A percentile compares a stretch with the other conserved stretches of the same genome.
Evolutionary conservation across 73 alveolate species (phyloP).

Genomic region (Tetrahymena thermophila): DNA sequence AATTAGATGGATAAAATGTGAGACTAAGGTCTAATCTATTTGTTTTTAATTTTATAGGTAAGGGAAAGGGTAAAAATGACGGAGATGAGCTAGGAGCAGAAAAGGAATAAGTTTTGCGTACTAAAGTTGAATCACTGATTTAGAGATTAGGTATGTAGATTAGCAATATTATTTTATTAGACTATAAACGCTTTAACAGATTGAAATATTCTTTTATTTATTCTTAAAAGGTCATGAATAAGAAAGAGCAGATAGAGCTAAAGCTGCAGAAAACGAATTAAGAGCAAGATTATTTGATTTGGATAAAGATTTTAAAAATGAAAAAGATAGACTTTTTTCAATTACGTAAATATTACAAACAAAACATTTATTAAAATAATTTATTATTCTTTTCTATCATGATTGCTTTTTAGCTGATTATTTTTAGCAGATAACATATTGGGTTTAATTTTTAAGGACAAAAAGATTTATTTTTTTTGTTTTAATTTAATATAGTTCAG

Average conservation of each 20-base stretch:
- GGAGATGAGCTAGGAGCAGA: background rate
- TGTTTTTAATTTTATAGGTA: background rate
- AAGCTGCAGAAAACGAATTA: conserved; percentile 72
- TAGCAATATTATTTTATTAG: background rate
- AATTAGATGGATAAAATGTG: background rate
- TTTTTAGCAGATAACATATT: background rate
- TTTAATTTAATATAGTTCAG: conserved; percentile 30
- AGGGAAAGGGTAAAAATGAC: background rate
- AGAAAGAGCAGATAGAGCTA: conserved; percentile 55
- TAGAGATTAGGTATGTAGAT: background rate
- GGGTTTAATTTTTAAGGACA: background rate
- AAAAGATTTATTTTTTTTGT: background rate
- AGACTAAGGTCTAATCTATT: background rate
- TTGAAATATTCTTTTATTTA: no score
- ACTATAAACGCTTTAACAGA: background rate
- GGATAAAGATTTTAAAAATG: conserved; percentile 58
- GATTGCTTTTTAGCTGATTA: no score
- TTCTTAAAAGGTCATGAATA: conserved; percentile 34
- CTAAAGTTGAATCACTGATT: background rate
- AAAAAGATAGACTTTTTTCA: conserved; percentile 43
- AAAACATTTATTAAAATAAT: no score
- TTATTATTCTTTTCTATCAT: no score
- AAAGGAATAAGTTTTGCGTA: background rate
- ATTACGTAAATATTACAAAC: conserved; percentile 5
- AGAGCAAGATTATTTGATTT: conserved; percentile 56